Base-by-base conservation (phyloP, 2,329 filamentous ascomycete genomes). In the Bipolaris cookei region DNA sequence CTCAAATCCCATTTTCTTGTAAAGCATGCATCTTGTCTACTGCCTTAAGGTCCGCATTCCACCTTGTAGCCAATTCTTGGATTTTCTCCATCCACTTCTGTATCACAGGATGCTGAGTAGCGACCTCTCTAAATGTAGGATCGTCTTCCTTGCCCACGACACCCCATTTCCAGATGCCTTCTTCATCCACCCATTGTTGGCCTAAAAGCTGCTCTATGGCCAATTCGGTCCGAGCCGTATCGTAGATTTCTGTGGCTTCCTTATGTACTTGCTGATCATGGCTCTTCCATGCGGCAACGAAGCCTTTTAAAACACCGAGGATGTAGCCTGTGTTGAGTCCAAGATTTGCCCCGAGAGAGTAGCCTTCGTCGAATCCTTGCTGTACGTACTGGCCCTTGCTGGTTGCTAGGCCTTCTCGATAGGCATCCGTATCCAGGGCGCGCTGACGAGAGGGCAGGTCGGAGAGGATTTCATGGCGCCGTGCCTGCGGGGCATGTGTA, bases 331-430 rank as follows among this genome's bases (percentile, higher is more conserved):
- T 89, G 25, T 83, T 83, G 62, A 90, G 75, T 0, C 94, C 95
- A 28, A 98, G 79, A 49, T 89, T 87, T 0, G 92, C 93, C 11
- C 95, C 95, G 0, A 98, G 82, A 13, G 87, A 83, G 74, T 92
- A 98, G 0, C 94, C 94, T 63, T 94, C 91, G 73, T 99, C 95
- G 71, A 99, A 98, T 0, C 94, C 94, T 13, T 83, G 82, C 77
- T 99, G 95, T 23, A 97, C 86, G 68, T 87, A 89, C 45, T 83
- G 79, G 23, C 85, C 85, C 75, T 98, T 98, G 30, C 90, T 90
- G 3, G 80, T 81, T 0, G 89, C 84, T 51, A 98, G 85, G 42
- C 94, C 95, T 69, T 97, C 93, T 57, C 94, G 89, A 78, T 98
- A 98, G 18, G 95, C 95, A 37, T 90, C 88, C 6, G 90, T 97